Conservation (phyloP, 306 rosid genomes). For the Pachyrhizus erosus region DNA sequence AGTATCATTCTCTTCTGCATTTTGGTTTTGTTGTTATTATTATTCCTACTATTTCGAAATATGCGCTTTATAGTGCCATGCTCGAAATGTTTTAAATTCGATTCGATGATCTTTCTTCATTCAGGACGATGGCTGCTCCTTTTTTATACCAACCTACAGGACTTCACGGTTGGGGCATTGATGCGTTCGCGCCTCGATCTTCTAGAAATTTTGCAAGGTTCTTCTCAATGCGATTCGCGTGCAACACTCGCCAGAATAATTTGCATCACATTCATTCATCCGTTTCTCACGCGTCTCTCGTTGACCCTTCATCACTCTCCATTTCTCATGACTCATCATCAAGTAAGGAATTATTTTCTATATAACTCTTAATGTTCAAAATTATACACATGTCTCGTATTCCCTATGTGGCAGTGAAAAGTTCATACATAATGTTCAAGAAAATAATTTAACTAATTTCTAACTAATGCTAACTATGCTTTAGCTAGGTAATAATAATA, state of each 20-base stretch:
- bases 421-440: too few relatives aligned
- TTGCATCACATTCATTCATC: slow-evolving; percentile 32
- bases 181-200: slow-evolving; percentile 18
- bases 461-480: too few relatives aligned
- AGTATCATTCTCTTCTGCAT: slow-evolving; percentile 1
- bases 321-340: slow-evolving; percentile 39
- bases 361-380: not conserved
- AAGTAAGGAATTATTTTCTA: slow-evolving; percentile 16
- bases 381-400: not conserved
- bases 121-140: slow-evolving; percentile 52
- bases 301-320: slow-evolving; percentile 40
- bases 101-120: not conserved
- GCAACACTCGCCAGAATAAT: slow-evolving; percentile 28
- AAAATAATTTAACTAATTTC: too few relatives aligned
- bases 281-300: slow-evolving; percentile 35
- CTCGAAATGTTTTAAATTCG: not conserved
- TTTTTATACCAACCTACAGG: slow-evolving; percentile 45
- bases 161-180: slow-evolving; percentile 36
- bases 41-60: not conserved
- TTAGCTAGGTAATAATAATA: too few relatives aligned
- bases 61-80: not conserved
- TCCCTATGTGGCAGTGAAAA: not conserved
- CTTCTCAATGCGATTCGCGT: slow-evolving; percentile 35
- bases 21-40: not conserved
- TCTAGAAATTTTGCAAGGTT: slow-evolving; percentile 38